Evolutionary conservation across 768 basidiomycete genomes (phyloP).

Genomic region (Trametes gibbosa): DNA sequence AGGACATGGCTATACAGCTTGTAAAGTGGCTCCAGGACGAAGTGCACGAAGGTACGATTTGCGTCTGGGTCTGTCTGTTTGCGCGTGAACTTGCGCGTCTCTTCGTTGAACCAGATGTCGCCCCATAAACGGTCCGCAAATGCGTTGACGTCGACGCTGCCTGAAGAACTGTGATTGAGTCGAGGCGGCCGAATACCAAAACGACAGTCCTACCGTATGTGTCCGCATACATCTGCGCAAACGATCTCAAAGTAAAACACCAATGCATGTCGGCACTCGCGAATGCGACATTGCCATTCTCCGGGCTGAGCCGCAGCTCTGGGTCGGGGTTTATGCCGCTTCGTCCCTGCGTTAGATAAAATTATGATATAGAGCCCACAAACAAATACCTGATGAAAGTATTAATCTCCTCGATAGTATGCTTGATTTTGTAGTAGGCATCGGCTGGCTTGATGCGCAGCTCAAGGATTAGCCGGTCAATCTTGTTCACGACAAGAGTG

Average conservation of each 20-base stretch:
- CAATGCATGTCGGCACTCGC: conserved; percentile 97
- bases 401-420: conserved; percentile 98
- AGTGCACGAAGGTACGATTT: conserved; percentile 88
- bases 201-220: conserved; percentile 63
- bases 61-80: conserved; percentile 79
- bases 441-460: conserved; percentile 93
- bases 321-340: conserved; percentile 88
- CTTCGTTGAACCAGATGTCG: conserved; percentile 89
- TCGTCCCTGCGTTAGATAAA: neutral
- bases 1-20: conserved; percentile 95
- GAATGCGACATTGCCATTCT: conserved; percentile 95
- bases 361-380: neutral
- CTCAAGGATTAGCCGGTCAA: conserved; percentile 95
- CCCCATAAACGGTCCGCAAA: conserved; percentile 96
- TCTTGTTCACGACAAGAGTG: conserved; percentile 94
- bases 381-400: conserved; percentile 80
- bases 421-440: conserved; percentile 98
- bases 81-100: conserved; percentile 85
- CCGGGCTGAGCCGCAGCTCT: conserved; percentile 84
- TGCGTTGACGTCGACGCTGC: conserved; percentile 73
- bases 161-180: conserved; percentile 32
- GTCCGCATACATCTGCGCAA: conserved; percentile 95
- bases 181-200: neutral
- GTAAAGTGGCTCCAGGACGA: conserved; percentile 94
- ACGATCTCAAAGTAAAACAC: conserved; percentile 94